Conservation (phyloP, 2,329 filamentous ascomycete genomes). For the Cordyceps militaris region DNA sequence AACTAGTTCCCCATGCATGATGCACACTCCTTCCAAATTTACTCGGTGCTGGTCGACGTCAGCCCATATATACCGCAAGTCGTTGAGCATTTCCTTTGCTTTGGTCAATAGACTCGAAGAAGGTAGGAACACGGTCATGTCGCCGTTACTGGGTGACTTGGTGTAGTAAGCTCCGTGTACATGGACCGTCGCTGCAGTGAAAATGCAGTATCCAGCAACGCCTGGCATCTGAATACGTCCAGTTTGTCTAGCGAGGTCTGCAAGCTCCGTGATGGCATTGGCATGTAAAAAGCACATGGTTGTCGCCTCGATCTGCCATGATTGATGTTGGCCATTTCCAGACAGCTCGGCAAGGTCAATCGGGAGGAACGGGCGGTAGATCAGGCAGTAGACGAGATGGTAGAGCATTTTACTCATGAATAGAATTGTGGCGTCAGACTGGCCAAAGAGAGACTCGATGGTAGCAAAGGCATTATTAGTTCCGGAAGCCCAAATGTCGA, state of each 20-base stretch:
- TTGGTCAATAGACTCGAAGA: conserved; percentile 64
- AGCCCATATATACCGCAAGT: conserved; percentile 68
- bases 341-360: conserved; percentile 76
- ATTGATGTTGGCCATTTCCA: conserved; percentile 76
- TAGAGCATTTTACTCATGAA: conserved; percentile 82
- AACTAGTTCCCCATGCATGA: conserved; percentile 73
- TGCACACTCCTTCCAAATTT: conserved; percentile 69
- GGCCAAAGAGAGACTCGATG: conserved; percentile 67
- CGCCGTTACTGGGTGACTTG: conserved; percentile 39
- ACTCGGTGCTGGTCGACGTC: conserved; percentile 75
- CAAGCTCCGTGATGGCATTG: conserved; percentile 77
- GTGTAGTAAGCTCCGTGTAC: conserved; percentile 79
- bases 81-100: conserved; percentile 73
- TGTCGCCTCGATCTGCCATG: conserved; percentile 87
- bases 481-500: conserved; percentile 78
- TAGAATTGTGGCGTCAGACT: conserved; percentile 68
- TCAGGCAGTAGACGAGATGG: conserved; percentile 77
- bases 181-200: conserved; percentile 80
- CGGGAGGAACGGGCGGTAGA: conserved; percentile 80
- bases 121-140: conserved; percentile 55
- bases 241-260: conserved; percentile 69
- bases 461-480: conserved; percentile 74
- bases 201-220: conserved; percentile 81
- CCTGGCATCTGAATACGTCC: conserved; percentile 76
- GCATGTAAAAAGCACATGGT: conserved; percentile 82